Evolutionary conservation across 306 rosid species (phyloP), one percentile per base, ranked within the genome.

Genomic region (Malus asiatica): DNA sequence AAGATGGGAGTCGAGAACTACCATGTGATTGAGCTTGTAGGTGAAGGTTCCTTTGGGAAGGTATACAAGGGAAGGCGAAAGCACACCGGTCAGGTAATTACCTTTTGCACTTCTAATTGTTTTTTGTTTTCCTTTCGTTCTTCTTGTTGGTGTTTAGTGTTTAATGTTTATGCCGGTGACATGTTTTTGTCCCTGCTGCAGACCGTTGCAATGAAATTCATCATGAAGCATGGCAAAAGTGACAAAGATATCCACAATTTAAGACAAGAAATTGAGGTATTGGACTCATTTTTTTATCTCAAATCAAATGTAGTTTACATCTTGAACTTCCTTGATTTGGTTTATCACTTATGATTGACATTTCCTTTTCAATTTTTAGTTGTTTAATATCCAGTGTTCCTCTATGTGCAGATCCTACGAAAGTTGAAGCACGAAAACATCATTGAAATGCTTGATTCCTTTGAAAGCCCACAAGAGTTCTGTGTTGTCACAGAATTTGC

Each of bases 1-100:
- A 62, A 51, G 68, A 95, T 95, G 99, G 96, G 97, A 40, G 93
- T 92, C 14, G 99, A 95, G 70, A 81, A 95, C 79, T 95, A 95
- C 86, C 99, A 95, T 60, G 99, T 95, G 20, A 92, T 90, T 48
- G 99, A 95, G 84, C 97, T 95, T 35, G 97, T 92, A 2, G 99
- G 99, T 30, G 99, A 95, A 82, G 99, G 99, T 40, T 95, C 99
- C 18, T 95, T 95, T 76, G 99, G 99, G n/a, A 95, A 95, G 76
- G 99, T 95, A 13, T 95, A 92, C 69, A 95, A 95, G 75, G 99
- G 99, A 51, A 86, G 99, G 82, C 88, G 97, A 62, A 95, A 92
- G 77, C 78, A 78, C 83, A 85, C 99, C 0, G 99, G 99, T 42
- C 97, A 88, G 96, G 99, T 91, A 79, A 23, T 27, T 18, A 8